These are phyloP conservation scores for Tetradesmus obliquus DNA, from an alignment of 139 green algal genomes.

Conservation along the genomic window DNA sequence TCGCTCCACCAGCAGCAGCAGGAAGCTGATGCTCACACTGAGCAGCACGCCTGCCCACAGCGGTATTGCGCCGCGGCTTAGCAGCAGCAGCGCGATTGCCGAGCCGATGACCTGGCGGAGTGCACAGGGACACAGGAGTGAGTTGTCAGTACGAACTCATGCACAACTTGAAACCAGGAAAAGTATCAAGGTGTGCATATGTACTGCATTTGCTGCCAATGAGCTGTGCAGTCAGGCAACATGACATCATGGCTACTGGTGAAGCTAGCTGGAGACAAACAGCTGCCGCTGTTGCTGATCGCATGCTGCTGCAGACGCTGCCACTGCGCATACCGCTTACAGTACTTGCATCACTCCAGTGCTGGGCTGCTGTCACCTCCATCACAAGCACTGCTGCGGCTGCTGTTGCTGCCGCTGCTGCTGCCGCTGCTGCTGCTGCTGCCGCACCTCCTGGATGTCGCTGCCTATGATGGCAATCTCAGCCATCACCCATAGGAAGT, in stretches of 20 bases:
- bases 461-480: slow-evolving; percentile 92
- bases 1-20: slow-evolving; percentile 75
- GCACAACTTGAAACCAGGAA: not conserved
- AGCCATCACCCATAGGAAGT: slow-evolving; percentile 85
- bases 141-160: not conserved
- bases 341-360: too few relatives aligned
- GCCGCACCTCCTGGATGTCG: slow-evolving; percentile 76
- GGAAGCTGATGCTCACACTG: slow-evolving; percentile 61
- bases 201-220: not conserved
- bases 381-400: too few relatives aligned
- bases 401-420: not conserved
- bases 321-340: too few relatives aligned
- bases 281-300: too few relatives aligned
- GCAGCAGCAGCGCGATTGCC: slow-evolving; percentile 84
- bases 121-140: not conserved
- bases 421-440: not conserved
- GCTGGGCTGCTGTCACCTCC: too few relatives aligned
- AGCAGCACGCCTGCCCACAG: slow-evolving; percentile 75
- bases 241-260: too few relatives aligned
- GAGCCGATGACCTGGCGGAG: slow-evolving; percentile 81
- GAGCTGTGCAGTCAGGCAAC: too few relatives aligned
- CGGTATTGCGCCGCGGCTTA: slow-evolving; percentile 72
- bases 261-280: too few relatives aligned
- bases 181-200: not conserved
- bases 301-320: not conserved